Percentiles rank a stretch among this genome's conserved stretches.
Conservation (phyloP, 208 protist species). For the Porcisia hertigi region DNA sequence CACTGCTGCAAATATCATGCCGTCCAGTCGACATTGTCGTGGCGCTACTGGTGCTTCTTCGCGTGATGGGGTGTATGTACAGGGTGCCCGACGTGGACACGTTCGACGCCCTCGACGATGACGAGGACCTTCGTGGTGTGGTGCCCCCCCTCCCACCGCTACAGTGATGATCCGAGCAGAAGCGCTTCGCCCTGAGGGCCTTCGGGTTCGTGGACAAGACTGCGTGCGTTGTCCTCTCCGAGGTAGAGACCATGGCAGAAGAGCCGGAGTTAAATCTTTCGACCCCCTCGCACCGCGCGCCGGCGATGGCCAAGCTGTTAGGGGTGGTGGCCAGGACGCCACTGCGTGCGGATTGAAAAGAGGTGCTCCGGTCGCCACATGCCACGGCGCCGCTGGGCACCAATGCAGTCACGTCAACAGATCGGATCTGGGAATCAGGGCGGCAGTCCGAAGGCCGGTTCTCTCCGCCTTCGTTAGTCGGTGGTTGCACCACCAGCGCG, state of each 20-base stretch:
- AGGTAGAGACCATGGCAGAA: not conserved
- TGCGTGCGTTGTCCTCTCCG: not conserved
- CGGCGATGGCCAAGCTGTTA: not conserved
- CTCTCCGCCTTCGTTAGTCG: not conserved
- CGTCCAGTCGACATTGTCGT: not conserved
- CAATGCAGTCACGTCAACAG: not conserved
- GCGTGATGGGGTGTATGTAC: slow-evolving; percentile 13
- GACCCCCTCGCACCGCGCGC: not conserved
- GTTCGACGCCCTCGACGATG: slow-evolving; percentile 13
- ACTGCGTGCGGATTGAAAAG: not conserved
- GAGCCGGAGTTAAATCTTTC: not conserved
- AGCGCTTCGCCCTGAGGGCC: not conserved
- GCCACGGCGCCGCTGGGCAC: not conserved
- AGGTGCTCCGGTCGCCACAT: not conserved
- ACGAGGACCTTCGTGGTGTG: not conserved
- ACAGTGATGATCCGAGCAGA: not conserved
- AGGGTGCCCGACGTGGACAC: slow-evolving; percentile 23
- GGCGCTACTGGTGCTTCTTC: slow-evolving; percentile 1
- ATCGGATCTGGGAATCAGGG: not conserved
- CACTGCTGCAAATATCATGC: slow-evolving; percentile 4
- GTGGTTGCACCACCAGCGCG: not conserved
- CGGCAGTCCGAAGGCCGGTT: not conserved
- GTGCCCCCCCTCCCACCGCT: not conserved
- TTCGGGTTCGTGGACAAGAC: not conserved
- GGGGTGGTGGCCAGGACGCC: not conserved